Percentiles rank a stretch among this genome's conserved stretches.
These are phyloP conservation scores for Euphorbia lathyris DNA, from an alignment of 345 rosid species.

Conservation along the genomic window DNA sequence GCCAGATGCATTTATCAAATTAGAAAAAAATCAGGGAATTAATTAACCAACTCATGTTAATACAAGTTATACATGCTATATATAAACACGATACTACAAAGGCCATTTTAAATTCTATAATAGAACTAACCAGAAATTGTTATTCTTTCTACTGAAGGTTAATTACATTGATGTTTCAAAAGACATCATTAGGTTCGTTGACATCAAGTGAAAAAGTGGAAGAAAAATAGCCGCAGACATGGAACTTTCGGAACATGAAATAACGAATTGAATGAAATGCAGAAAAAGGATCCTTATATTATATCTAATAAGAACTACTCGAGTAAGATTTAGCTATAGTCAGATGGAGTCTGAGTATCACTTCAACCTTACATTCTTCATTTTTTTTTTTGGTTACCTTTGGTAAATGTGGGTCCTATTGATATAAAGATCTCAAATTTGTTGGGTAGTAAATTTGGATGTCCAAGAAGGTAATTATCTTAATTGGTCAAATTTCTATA, in stretches of 20 bases:
- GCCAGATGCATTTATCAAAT: not conserved
- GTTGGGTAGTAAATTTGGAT: not conserved
- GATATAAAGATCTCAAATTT: not conserved
- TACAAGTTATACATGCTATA: not conserved
- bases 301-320: not conserved
- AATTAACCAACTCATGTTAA: too few species aligned
- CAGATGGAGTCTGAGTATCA: not conserved
- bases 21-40: too few species aligned
- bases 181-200: not conserved
- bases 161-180: not conserved
- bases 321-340: not conserved
- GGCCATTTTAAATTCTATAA: too few species aligned
- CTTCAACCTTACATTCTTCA: not conserved
- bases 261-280: not conserved
- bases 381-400: not conserved
- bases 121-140: not conserved
- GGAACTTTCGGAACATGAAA: not conserved
- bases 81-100: too few species aligned
- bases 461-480: not conserved
- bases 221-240: not conserved
- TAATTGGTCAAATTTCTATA: not conserved
- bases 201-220: not conserved
- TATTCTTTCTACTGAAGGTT: not conserved
- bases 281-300: not conserved
- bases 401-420: not conserved